Evolutionary conservation across 495 filamentous ascomycete species (phyloP).

Genomic region (Penicillium turbatum): DNA sequence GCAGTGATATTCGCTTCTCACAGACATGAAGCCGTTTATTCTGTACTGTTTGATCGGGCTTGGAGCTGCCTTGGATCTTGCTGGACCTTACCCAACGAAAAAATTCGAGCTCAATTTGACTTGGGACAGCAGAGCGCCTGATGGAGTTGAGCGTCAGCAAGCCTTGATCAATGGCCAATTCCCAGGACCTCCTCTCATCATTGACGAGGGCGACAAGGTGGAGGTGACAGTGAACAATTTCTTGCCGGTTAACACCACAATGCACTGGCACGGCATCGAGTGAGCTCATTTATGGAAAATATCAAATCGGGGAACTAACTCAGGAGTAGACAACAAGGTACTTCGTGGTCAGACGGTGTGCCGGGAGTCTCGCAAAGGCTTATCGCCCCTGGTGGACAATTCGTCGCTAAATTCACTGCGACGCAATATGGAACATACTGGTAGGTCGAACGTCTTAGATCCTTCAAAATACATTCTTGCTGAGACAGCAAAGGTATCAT

Average conservation of each 20-base stretch:
- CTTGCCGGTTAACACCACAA: constrained; percentile 35
- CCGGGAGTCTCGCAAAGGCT: constrained; percentile 36
- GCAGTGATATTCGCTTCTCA: too few species aligned
- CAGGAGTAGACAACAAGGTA: constrained; percentile 16
- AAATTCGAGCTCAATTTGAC: constrained; percentile 22
- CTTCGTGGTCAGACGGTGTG: constrained; percentile 40
- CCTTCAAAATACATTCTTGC: background rate
- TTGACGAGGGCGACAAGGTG: constrained; percentile 54
- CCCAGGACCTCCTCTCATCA: constrained; percentile 49
- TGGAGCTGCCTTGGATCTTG: background rate
- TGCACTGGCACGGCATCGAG: constrained; percentile 39
- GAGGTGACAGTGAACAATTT: constrained; percentile 33
- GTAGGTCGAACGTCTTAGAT: constrained; percentile 7
- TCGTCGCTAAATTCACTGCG: constrained; percentile 38
- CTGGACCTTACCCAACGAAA: background rate
- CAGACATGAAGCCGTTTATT: background rate
- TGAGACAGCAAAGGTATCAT: constrained; percentile 28
- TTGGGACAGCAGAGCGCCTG: constrained; percentile 30
- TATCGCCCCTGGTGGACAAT: constrained; percentile 34
- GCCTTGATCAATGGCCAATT: constrained; percentile 54
- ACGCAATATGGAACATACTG: constrained; percentile 45
- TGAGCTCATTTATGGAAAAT: background rate
- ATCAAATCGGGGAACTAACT: background rate
- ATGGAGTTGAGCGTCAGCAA: constrained; percentile 35
- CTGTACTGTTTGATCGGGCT: background rate